A percentile compares a stretch with the other conserved stretches of the same genome.
These are phyloP conservation scores for Penicillium sp. DNA, from an alignment of 2,329 filamentous ascomycete species.

Conservation along the genomic window DNA sequence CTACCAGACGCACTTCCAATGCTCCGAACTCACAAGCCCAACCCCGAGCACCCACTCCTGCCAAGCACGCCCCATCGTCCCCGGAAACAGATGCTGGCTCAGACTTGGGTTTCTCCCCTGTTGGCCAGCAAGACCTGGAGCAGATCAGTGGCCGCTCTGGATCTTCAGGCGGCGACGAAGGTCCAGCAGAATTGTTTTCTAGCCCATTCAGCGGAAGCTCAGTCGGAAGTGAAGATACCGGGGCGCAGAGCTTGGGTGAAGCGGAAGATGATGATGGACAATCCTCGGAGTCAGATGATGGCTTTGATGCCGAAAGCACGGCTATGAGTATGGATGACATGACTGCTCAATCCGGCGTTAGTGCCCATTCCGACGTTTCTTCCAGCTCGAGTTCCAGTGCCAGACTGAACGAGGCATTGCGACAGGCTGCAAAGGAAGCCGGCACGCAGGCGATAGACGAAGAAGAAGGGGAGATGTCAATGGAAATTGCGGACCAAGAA, in stretches of 20 bases:
- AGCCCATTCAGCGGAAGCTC: constrained; percentile 73
- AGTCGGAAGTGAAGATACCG: constrained; percentile 51
- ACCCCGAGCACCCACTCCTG: constrained; percentile 42
- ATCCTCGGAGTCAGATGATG: constrained; percentile 54
- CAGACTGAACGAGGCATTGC: constrained; percentile 75
- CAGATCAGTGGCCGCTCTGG: constrained; percentile 55
- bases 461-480: constrained; percentile 71
- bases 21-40: constrained; percentile 64
- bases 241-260: constrained; percentile 40
- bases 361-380: constrained; percentile 59
- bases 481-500: constrained; percentile 73
- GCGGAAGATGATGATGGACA: constrained; percentile 50
- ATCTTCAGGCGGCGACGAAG: constrained; percentile 54
- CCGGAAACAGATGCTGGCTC: constrained; percentile 65
- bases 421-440: constrained; percentile 74
- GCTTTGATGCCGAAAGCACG: constrained; percentile 68
- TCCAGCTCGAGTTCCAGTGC: constrained; percentile 69
- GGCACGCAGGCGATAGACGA: constrained; percentile 72
- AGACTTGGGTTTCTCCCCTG: constrained; percentile 62
- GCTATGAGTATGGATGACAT: constrained; percentile 83
- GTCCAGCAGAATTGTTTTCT: constrained; percentile 72
- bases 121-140: constrained; percentile 67
- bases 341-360: constrained; percentile 69
- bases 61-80: constrained; percentile 65
- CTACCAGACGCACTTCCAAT: constrained; percentile 70